Evolutionary conservation across 2,329 filamentous ascomycete species (phyloP), one percentile per base, ranked within the genome.

Genomic region (Sarocladium brachiariae): DNA sequence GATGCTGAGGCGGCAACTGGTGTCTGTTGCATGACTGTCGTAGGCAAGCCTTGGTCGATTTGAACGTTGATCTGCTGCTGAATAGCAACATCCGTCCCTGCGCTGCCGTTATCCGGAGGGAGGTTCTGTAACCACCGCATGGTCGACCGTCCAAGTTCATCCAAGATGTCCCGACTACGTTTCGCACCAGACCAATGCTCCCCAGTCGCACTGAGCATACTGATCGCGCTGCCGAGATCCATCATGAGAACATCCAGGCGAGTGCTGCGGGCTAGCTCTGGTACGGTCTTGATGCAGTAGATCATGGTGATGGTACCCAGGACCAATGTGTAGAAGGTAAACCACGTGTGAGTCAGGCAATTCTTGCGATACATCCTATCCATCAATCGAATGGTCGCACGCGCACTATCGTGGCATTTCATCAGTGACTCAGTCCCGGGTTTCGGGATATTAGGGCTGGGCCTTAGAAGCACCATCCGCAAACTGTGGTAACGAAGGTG

Each of bases 151-250:
- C 63, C 65, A 9, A 73, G 54, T 2, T 70, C 69, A 31, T 74
- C 69, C 0, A 75, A 41, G 2, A 72, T 68, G n/a, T 73, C 68
- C 3, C 72, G 65, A 41, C 70, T 69, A 11, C 68, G 64, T 51
- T 72, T 74, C 1, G 74, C 75, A 4, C 74, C 74, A 0, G 67
- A 63, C 74, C 75, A 79, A 52, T 78, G 70, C 51, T 77, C 75
- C 1, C 72, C 75, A 2, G 69, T 70, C 2, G 75, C 75, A 33
- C 75, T 75, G 2, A 79, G 59, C 1, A 78, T 67, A 13, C 72
- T 74, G 10, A 73, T 59, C 0, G 71, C 64, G 1, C 67, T 65
- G 19, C 66, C 67, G 10, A 76, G 57, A 21, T 73, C 69, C 1
- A 61, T 61, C 52, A 71, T 67, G 2, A 78, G 58, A 1, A 63